Percentiles rank a stretch among this genome's conserved stretches.
These are phyloP conservation scores for Diplodia intermedia DNA, from an alignment of 2,329 filamentous ascomycete species.

Conservation along the genomic window DNA sequence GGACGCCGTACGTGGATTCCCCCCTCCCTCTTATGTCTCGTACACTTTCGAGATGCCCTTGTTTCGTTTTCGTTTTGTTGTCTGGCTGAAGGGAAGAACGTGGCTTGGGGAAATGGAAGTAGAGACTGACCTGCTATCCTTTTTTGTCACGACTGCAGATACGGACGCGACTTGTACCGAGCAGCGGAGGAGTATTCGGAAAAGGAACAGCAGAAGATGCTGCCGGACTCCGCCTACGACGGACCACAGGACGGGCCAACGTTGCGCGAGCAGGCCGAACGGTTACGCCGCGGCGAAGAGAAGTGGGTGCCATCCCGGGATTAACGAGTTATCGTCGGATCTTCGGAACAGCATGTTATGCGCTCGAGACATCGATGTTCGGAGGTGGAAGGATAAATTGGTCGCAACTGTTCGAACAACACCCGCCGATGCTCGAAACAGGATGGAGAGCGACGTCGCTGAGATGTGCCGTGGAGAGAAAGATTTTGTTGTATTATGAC, in stretches of 20 bases:
- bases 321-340: not conserved
- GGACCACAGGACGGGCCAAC: constrained; percentile 35
- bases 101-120: not conserved
- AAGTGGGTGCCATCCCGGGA: constrained; percentile 44
- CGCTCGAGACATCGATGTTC: not conserved
- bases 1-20: constrained; percentile 58
- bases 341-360: not conserved
- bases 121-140: not conserved
- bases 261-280: constrained; percentile 39
- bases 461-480: not conserved
- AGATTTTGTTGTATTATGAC: constrained; percentile 9
- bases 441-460: not conserved
- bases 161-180: constrained; percentile 68
- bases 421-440: not conserved
- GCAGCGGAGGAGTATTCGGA: constrained; percentile 55
- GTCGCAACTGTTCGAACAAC: not conserved
- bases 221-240: constrained; percentile 25
- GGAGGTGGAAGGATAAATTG: not conserved
- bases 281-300: constrained; percentile 41
- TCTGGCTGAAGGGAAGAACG: not conserved
- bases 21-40: no score
- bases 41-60: no score
- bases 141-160: constrained; percentile 47
- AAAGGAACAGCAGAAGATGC: constrained; percentile 50
- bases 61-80: no score